Base-by-base conservation (phyloP, 2,329 filamentous ascomycete genomes). In the Exophiala sideris region DNA sequence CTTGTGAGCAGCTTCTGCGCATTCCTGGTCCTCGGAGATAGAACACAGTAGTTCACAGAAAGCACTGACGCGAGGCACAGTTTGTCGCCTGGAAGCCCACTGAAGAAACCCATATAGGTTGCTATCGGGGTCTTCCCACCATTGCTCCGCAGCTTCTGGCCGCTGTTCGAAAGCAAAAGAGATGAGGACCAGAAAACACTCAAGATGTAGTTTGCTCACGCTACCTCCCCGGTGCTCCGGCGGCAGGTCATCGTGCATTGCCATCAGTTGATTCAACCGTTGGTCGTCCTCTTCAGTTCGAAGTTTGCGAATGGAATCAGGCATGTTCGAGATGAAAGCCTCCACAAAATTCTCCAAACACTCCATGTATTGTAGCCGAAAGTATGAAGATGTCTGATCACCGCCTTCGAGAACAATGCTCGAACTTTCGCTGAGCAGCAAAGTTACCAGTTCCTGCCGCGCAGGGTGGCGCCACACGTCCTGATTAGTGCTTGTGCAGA, bases 11-110 rank as follows among this genome's bases (percentile, higher is more conserved):
- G 88, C 81, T 50, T 87, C 86, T 24, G 94, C 92, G 64, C 89
- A 94, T 49, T 88, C 83, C 50, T 89, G 83, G 48, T 90, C 90
- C 48, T 86, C 85, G 0, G 94, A 89, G 45, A 99, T 86, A 1
- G 91, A 87, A 66, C 91, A 88, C 12, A 99, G 77, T 85, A 99
- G 92, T 68, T 97, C 92, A 70, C 94, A 99, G 64, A 97, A 99
- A 10, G 92, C 91, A 57, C 90, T 94, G 55, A 95, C 91, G 20
- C 96, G 81, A n/a, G 94, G 94, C 0, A 95, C 96, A 0, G 95
- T 96, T 57, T 95, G 91, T 64, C 94, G 82, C 63, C 90, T 87
- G 3, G 94, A 96, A n/a, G 91, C 89, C 94, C 94, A 99, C 60
- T 95, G 89, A 68, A 99, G 80, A 68, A 99, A 99, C 0, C 94